Percentiles rank a stretch among this genome's conserved stretches.
Conservation (phyloP, 176 grass and related monocot species). For the Carex parvula region DNA sequence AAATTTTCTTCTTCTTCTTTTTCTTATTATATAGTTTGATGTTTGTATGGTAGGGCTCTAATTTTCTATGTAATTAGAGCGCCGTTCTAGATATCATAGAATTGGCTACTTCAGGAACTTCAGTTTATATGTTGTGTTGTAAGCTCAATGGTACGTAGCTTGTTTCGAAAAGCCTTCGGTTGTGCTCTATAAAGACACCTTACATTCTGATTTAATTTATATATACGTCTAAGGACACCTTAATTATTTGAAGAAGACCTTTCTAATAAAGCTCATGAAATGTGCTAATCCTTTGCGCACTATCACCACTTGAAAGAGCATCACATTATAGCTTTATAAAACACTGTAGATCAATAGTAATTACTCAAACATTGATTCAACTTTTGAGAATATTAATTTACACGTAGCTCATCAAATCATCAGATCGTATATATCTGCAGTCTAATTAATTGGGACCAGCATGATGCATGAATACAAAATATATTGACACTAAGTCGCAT, state of each 20-base stretch:
- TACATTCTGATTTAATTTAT: neutral
- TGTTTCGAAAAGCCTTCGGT: neutral
- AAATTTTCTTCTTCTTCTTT: neutral
- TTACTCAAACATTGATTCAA: neutral
- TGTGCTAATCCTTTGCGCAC: neutral
- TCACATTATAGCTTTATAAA: neutral
- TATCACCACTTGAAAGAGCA: constrained; percentile 16
- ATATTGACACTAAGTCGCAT: neutral
- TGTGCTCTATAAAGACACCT: neutral
- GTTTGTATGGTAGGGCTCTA: neutral
- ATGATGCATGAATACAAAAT: neutral
- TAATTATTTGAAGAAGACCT: neutral
- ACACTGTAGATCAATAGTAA: constrained; percentile 6
- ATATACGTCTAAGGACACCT: neutral
- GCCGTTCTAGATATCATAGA: neutral
- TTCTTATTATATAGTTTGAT: neutral
- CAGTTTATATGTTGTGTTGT: neutral
- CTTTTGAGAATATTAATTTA: neutral
- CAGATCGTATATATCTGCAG: neutral
- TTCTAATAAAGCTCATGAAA: neutral
- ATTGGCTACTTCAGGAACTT: neutral
- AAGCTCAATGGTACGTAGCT: neutral
- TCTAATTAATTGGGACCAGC: neutral
- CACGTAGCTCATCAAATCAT: neutral
- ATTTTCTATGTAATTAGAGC: neutral